Evolutionary conservation across 1,284 basidiomycete species (phyloP).

Genomic region (Bondarzewia mesenterica): DNA sequence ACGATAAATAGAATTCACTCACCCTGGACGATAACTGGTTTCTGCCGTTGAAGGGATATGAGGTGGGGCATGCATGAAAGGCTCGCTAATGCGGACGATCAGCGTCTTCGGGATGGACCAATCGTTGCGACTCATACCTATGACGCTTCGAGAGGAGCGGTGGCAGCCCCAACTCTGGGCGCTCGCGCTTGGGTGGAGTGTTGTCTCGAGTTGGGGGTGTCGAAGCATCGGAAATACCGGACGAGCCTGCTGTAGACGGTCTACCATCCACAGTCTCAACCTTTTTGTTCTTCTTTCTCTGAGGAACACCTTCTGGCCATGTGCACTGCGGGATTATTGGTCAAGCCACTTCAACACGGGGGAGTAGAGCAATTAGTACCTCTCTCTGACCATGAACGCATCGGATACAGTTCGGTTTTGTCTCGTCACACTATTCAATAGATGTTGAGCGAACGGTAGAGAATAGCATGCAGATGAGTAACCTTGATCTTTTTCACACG

Average conservation of each 20-base stretch:
- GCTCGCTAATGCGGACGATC: slow-evolving; percentile 15
- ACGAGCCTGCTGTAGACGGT: slow-evolving; percentile 58
- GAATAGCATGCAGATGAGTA: slow-evolving; percentile 14
- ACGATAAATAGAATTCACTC: slow-evolving; percentile 2
- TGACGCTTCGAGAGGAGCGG: slow-evolving; percentile 44
- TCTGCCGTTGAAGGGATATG: slow-evolving; percentile 12
- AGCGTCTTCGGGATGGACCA: slow-evolving; percentile 6
- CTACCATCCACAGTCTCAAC: slow-evolving; percentile 33
- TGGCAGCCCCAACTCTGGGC: slow-evolving; percentile 42
- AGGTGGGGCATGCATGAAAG: slow-evolving; percentile 10
- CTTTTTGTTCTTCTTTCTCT: slow-evolving; percentile 48
- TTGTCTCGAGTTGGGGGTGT: slow-evolving; percentile 58
- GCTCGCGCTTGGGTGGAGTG: slow-evolving; percentile 47
- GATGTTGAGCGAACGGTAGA: slow-evolving; percentile 10
- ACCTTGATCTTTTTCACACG: slow-evolving; percentile 85
- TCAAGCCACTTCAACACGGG: background rate
- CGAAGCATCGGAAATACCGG: slow-evolving; percentile 50
- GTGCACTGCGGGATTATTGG: slow-evolving; percentile 47
- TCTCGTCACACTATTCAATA: slow-evolving; percentile 63
- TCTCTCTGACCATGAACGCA: slow-evolving; percentile 75
- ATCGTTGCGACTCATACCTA: slow-evolving; percentile 26
- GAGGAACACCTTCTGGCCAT: slow-evolving; percentile 68
- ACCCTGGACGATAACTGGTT: slow-evolving; percentile 13
- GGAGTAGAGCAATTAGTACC: slow-evolving; percentile 30
- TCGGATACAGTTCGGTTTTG: slow-evolving; percentile 71